These are phyloP conservation scores for Fusarium verrucosum DNA, from an alignment of 2,329 filamentous ascomycete genomes.

Conservation along the genomic window DNA sequence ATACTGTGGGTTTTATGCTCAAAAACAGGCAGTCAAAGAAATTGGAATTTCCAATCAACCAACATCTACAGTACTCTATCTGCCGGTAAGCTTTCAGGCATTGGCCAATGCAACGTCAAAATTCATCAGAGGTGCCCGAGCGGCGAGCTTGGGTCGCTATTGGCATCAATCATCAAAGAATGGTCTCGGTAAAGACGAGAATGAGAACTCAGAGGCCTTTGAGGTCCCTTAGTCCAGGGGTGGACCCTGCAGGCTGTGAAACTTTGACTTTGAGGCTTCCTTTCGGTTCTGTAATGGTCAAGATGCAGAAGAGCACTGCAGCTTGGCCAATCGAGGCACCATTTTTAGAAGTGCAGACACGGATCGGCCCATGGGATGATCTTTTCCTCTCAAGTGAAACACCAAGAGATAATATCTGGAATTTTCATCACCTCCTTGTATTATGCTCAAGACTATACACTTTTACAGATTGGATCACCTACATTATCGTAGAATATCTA, in stretches of 20 bases:
- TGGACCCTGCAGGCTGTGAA: slow-evolving; percentile 31
- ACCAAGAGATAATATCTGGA: not conserved
- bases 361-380: slow-evolving; percentile 6
- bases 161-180: slow-evolving; percentile 11
- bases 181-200: slow-evolving; percentile 17
- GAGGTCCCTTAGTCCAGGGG: slow-evolving; percentile 32
- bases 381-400: not conserved
- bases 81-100: not conserved
- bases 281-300: not conserved
- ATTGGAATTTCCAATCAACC: not conserved
- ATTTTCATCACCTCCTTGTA: not conserved
- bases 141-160: slow-evolving; percentile 27
- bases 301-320: slow-evolving; percentile 18
- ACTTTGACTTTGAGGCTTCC: slow-evolving; percentile 11
- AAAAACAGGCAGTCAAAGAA: not conserved
- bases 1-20: not conserved
- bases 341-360: slow-evolving; percentile 3
- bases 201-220: slow-evolving; percentile 1
- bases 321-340: not conserved
- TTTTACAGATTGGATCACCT: not conserved
- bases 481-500: slow-evolving; percentile 19
- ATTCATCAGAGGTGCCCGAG: slow-evolving; percentile 18
- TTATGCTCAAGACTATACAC: not conserved
- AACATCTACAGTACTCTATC: no score
- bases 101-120: slow-evolving; percentile 6